These are phyloP conservation scores for Kazachstania kunashirensis DNA, from an alignment of 805 yeast species.

Conservation along the genomic window DNA sequence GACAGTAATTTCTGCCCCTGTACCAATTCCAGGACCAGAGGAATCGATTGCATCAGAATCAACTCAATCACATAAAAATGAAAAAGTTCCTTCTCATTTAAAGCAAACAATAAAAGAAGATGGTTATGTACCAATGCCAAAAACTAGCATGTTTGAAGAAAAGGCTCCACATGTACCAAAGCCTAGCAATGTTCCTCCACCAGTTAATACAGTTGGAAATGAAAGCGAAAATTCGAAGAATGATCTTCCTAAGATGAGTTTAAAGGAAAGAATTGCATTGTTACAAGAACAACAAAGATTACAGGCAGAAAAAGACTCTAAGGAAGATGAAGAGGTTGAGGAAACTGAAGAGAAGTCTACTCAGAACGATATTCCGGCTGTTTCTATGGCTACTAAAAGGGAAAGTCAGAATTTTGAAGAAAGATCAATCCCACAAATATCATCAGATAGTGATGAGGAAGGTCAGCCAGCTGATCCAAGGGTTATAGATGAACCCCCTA, in stretches of 20 bases:
- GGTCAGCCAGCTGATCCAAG: neutral
- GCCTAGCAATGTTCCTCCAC: slow-evolving; percentile 4
- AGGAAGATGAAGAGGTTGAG: slow-evolving; percentile 1
- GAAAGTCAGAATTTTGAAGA: neutral
- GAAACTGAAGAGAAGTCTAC: neutral
- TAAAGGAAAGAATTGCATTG: slow-evolving; percentile 78
- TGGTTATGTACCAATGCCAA: slow-evolving; percentile 12
- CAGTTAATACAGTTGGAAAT: slow-evolving; percentile 5
- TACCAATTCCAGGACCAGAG: neutral
- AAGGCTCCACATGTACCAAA: slow-evolving; percentile 1
- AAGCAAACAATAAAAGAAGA: slow-evolving; percentile 7
- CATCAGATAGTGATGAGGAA: too few species aligned
- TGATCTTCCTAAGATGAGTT: slow-evolving; percentile 64
- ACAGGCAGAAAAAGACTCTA: slow-evolving; percentile 56
- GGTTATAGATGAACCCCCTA: neutral
- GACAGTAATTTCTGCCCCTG: slow-evolving; percentile 1
- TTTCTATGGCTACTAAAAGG: neutral
- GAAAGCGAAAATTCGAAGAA: slow-evolving; percentile 27
- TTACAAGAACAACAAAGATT: slow-evolving; percentile 74
- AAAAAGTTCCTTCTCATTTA: slow-evolving; percentile 3
- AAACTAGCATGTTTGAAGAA: slow-evolving; percentile 5
- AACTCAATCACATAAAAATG: neutral
- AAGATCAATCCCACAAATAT: too few species aligned
- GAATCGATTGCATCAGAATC: neutral
- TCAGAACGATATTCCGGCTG: neutral